These are phyloP conservation scores for Leucosporidium creatinivorum DNA, from an alignment of 768 basidiomycete species.

Conservation along the genomic window DNA sequence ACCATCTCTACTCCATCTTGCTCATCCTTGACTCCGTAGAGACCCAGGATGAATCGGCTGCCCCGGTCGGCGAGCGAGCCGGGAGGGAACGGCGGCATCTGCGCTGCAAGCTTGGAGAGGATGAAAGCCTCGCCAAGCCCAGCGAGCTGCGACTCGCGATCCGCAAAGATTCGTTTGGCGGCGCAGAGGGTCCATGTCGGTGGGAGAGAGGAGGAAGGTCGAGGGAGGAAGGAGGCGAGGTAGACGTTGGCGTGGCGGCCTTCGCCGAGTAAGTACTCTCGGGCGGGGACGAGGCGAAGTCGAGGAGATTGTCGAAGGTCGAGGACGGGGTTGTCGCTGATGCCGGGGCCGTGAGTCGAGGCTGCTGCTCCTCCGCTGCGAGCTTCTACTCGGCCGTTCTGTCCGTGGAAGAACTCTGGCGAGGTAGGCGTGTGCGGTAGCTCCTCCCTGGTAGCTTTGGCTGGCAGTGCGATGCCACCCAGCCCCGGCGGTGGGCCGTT, in stretches of 20 bases:
- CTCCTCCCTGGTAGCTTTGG: too few relatives aligned
- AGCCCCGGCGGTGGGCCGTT: too few relatives aligned
- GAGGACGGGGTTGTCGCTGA: too few relatives aligned
- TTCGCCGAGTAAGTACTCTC: constrained; percentile 30
- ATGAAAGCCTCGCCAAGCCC: constrained; percentile 45
- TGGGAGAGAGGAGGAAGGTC: neutral
- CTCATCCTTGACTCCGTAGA: constrained; percentile 28
- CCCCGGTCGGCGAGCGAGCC: neutral
- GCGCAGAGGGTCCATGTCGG: constrained; percentile 43
- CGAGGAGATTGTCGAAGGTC: too few relatives aligned
- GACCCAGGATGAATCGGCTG: constrained; percentile 2
- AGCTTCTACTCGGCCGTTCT: too few relatives aligned
- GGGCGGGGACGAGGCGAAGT: too few relatives aligned
- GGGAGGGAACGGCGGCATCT: neutral
- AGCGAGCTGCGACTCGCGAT: constrained; percentile 42
- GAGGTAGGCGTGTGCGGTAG: too few relatives aligned
- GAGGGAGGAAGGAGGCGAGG: constrained; percentile 30
- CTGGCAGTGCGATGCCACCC: too few relatives aligned
- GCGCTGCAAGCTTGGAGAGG: constrained; percentile 29
- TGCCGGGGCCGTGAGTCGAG: too few relatives aligned
- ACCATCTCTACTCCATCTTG: constrained; percentile 15
- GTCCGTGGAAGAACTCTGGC: too few relatives aligned
- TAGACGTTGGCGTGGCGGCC: constrained; percentile 37
- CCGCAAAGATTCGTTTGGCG: constrained; percentile 42
- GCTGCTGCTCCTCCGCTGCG: too few relatives aligned